Evolutionary conservation across 495 filamentous ascomycete species (phyloP), one percentile per base, ranked within the genome.

Genomic region (Podospora australis): DNA sequence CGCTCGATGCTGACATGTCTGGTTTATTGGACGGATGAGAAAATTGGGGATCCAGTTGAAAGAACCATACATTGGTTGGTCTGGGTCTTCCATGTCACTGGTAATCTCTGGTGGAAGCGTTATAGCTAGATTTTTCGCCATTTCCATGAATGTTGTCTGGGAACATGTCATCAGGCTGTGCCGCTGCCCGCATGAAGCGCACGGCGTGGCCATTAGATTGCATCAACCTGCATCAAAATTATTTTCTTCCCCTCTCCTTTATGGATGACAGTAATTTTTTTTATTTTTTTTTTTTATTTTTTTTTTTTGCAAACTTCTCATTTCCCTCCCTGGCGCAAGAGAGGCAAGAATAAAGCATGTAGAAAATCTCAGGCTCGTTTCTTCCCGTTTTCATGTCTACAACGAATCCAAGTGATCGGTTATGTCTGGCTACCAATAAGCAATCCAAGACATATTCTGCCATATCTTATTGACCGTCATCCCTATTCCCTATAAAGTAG

Each of bases 171-270:
- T 39, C 34, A 28, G 49, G 41, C 49, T 51, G 34, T 24, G 48
- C 48, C 48, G 39, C 42, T 6, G 4, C 11, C 23, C 25, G 26
- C 49, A 19, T 40, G 24, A 39, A 35, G 44, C 30, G 21, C 43
- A 48, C 44, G 50, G 36, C 50, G 30, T 21, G 17, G 23, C 39
- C 14, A 39, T 20, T 34, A n/a, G n/a, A 30, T 46, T 52, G 44
- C 44, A 48, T 43, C 44, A 53, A 42, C 29, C 20, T 36, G 50
- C 49, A 52, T 46, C 44, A 28, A 35, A 13, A 34, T 25, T 47
- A 28, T 29, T 46, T 21, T 21, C 36, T 26, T 46, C 29, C 40
- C 22, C 44, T 21, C 13, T 6, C 41, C 25, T 28, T 28, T 34
- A 24, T 19, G 14, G 38, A n/a, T 26, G 4, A 10, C n/a, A n/a